Base-by-base conservation (phyloP, 129 eudicot genomes). In the Helichrysum umbraculigerum region DNA sequence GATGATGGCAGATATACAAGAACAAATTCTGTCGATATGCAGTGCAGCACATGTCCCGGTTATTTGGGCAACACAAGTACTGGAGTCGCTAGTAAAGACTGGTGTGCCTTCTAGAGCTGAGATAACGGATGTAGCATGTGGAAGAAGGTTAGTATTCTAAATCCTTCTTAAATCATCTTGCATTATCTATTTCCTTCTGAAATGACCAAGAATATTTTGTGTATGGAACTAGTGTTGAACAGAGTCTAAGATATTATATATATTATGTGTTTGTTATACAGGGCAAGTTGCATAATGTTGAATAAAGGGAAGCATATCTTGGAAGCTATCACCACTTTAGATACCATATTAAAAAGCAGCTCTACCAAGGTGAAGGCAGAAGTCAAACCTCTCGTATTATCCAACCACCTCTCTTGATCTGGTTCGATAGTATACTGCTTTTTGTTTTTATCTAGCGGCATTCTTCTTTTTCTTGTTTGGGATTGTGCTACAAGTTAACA, bases 81-180 rank as follows among this genome's bases (percentile, higher is more conserved):
- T 90, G 5, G 96, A 90, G 85, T 87, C 93, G 8, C 85, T 90
- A 3, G 83, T 86, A 21, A 90, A 88, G 83, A 76, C 88, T n/a
- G 96, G 96, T 41, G 91, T 90, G 77, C 96, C 96, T 78, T 83
- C 87, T 33, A 81, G 96, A 82, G 90, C 96, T 42, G 96, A 90
- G 81, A 84, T 90, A 65, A 87, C 89, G 10, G 96, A 90, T 76
- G 96, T 87, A 60, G 90, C 92, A 15, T 76, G 87, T 67, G 96
- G 90, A 75, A 86, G 83, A 80, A 90, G 96, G 96, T 90, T 65
- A 73, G 62, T 58, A 30, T 54, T 44, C 9, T 71, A 9, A 12
- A 29, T 63, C 41, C 30, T 63, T 25, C 15, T 22, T 61, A 32
- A 28, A 64, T 17, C 14, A 5, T 64, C 9, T 64, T 33, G 29